Evolutionary conservation across 2,329 filamentous ascomycete species (phyloP).

Genomic region (Fusarium odoratissimum): DNA sequence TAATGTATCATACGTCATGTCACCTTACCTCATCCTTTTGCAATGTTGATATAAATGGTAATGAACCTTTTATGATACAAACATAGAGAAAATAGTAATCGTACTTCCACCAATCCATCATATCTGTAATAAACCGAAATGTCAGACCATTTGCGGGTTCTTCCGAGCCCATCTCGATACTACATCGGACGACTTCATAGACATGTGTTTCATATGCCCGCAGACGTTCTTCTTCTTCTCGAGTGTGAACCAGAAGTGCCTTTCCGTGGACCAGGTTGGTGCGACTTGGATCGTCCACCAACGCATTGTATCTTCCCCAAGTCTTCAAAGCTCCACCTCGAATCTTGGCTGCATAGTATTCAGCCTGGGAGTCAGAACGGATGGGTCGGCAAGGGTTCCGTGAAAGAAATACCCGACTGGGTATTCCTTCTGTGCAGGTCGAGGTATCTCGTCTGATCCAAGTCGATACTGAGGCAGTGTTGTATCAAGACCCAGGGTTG

Average conservation of each 20-base stretch:
- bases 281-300: not conserved
- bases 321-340: not conserved
- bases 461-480: slow-evolving; percentile 8
- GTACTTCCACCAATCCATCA: not conserved
- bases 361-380: not conserved
- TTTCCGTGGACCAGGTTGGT: not conserved
- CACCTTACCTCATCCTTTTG: too few species aligned
- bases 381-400: not conserved
- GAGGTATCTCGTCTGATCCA: accelerated
- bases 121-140: not conserved
- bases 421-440: not conserved
- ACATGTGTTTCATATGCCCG: slow-evolving; percentile 3
- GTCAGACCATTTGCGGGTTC: not conserved
- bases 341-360: not conserved
- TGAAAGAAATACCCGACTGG: slow-evolving; percentile 27
- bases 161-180: not conserved
- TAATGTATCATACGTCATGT: too few species aligned
- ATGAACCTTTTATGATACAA: too few species aligned
- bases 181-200: slow-evolving; percentile 3
- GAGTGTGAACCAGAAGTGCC: not conserved
- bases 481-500: slow-evolving; percentile 12
- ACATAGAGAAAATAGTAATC: too few species aligned
- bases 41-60: too few species aligned
- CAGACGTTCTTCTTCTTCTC: slow-evolving; percentile 3
- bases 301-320: slow-evolving; percentile 3